Conservation (phyloP, 1,139 yeast species). For the Ogataea hybrid region DNA sequence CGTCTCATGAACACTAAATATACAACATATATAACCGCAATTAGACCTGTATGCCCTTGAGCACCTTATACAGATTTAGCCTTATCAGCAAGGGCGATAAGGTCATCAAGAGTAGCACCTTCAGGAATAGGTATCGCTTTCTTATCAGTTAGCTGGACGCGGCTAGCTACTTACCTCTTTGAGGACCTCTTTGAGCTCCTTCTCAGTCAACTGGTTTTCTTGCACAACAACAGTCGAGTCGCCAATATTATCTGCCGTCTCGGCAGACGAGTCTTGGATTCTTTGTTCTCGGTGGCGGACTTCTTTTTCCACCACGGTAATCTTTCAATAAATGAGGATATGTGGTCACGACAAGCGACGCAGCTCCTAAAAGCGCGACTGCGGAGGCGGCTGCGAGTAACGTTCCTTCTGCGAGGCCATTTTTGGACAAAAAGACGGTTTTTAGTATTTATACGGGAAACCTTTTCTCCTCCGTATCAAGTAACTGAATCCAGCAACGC, state of each 20-base stretch:
- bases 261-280: conserved; percentile 9
- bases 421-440: conserved; percentile 1
- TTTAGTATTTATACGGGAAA: conserved; percentile 2
- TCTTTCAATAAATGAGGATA: conserved; percentile 43
- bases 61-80: conserved; percentile 32
- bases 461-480: conserved; percentile 7
- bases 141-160: conserved; percentile 28
- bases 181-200: conserved; percentile 39
- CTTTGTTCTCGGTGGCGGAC: conserved; percentile 6
- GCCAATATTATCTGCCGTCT: conserved; percentile 6
- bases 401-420: conserved; percentile 25
- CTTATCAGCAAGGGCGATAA: conserved; percentile 49
- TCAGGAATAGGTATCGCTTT: conserved; percentile 49
- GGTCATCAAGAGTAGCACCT: conserved; percentile 46
- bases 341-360: conserved; percentile 45
- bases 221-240: conserved; percentile 25
- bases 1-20: conserved; percentile 28
- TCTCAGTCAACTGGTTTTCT: conserved; percentile 39
- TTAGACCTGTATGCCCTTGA: conserved; percentile 12
- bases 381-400: conserved; percentile 37
- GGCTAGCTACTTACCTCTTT: conserved; percentile 20
- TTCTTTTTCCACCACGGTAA: conserved; percentile 7
- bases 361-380: conserved; percentile 44
- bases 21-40: conserved; percentile 5
- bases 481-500: conserved; percentile 11